These are phyloP conservation scores for Physcomitrellopsis africana DNA, from an alignment of 225 moss, liverwort and hornwort species.

Conservation along the genomic window DNA sequence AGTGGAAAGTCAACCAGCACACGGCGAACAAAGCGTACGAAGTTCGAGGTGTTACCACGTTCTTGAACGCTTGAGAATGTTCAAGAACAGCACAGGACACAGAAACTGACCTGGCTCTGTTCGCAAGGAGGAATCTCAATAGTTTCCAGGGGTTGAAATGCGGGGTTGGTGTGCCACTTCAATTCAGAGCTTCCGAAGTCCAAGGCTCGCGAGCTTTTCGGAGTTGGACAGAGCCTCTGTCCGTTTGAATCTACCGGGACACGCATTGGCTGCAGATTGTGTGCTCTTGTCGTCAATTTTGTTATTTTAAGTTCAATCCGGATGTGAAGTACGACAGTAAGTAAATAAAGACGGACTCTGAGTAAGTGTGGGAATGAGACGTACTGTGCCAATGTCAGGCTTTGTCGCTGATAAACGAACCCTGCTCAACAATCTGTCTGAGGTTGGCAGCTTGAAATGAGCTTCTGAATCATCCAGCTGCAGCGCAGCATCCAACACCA, in stretches of 20 bases:
- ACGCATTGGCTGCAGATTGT: conserved; percentile 42
- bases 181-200: too few species aligned
- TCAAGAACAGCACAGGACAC: background rate
- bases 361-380: background rate
- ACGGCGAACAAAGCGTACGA: background rate
- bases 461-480: conserved; percentile 33
- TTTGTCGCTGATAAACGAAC: conserved; percentile 29
- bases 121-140: conserved; percentile 31
- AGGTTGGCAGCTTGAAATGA: background rate
- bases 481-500: background rate
- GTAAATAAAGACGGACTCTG: background rate
- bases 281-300: background rate
- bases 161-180: conserved; percentile 36
- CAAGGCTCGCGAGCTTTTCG: conserved; percentile 6
- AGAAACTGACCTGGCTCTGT: conserved; percentile 31
- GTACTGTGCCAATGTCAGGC: conserved; percentile 40
- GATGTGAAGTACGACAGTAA: background rate
- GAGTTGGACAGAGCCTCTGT: conserved; percentile 44
- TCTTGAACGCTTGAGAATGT: background rate
- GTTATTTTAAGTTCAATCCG: background rate
- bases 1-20: too few species aligned
- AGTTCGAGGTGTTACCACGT: too few species aligned
- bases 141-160: conserved; percentile 42
- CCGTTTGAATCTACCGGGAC: conserved; percentile 48
- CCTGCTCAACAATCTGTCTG: conserved; percentile 18